These are phyloP conservation scores for Angomonas desouzai DNA, from an alignment of 208 protist species.

Conservation along the genomic window DNA sequence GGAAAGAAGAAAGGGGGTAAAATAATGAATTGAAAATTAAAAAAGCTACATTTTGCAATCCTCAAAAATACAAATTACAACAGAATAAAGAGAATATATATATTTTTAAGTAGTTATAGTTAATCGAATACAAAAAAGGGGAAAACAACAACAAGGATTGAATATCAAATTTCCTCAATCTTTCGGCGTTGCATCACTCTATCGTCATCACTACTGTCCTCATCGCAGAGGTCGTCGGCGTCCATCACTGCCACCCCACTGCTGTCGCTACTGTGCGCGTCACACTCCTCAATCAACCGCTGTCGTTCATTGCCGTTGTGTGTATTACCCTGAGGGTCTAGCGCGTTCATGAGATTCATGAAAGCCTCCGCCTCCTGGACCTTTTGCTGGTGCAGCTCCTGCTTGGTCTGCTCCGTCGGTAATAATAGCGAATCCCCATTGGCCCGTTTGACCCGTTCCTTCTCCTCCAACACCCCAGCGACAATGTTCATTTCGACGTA, in stretches of 20 bases:
- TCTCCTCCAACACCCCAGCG: constrained; percentile 73
- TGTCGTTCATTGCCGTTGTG: neutral
- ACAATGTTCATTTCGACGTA: constrained; percentile 75
- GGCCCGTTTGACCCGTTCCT: constrained; percentile 11
- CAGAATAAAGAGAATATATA: neutral
- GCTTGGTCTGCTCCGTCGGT: constrained; percentile 43
- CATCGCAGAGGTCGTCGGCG: constrained; percentile 54
- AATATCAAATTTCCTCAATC: constrained; percentile 57
- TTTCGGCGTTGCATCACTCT: constrained; percentile 10
- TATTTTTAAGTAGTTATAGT: constrained; percentile 4
- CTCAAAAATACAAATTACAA: constrained; percentile 8
- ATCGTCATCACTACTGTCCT: constrained; percentile 56
- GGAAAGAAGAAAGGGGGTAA: constrained; percentile 3
- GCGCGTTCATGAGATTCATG: constrained; percentile 58
- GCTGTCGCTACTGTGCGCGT: constrained; percentile 10
- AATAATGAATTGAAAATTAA: too few species aligned
- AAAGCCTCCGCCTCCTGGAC: constrained; percentile 74
- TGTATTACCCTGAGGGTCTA: constrained; percentile 21
- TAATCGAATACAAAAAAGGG: constrained; percentile 11
- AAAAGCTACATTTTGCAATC: too few species aligned
- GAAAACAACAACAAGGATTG: too few species aligned
- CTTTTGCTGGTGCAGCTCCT: constrained; percentile 38
- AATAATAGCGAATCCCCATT: constrained; percentile 48
- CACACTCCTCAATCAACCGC: constrained; percentile 1
- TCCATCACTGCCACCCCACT: constrained; percentile 59